Evolutionary conservation across 768 basidiomycete genomes (phyloP).

Genomic region (Suillus alpinus): DNA sequence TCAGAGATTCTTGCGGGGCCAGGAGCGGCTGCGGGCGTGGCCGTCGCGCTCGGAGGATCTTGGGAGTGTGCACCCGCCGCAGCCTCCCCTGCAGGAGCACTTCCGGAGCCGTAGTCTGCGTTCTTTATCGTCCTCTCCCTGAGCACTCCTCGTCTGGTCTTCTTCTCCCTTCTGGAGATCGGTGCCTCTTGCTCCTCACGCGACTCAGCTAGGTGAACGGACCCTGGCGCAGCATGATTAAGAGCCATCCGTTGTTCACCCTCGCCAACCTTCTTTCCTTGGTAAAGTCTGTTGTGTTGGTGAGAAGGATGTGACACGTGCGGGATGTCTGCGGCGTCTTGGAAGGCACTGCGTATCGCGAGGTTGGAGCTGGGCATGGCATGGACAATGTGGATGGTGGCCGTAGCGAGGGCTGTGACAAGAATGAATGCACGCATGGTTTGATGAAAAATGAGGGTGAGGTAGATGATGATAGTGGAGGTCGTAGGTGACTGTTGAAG

Average conservation of each 20-base stretch:
- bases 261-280: neutral
- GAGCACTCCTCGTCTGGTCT: neutral
- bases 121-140: constrained; percentile 18
- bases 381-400: constrained; percentile 12
- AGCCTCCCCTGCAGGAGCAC: neutral
- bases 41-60: constrained; percentile 8
- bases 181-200: neutral
- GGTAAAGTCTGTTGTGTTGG: constrained; percentile 25
- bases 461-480: neutral
- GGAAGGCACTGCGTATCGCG: constrained; percentile 10
- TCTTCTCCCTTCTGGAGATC: neutral
- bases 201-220: neutral
- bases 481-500: neutral
- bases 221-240: neutral
- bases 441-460: constrained; percentile 1
- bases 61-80: constrained; percentile 6
- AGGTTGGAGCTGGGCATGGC: constrained; percentile 26
- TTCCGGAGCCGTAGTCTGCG: constrained; percentile 28
- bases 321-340: constrained; percentile 18
- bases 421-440: constrained; percentile 25
- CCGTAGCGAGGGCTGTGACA: constrained; percentile 22
- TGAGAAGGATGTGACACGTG: constrained; percentile 29
- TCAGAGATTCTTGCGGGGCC: constrained; percentile 7
- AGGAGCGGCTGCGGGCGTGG: constrained; percentile 11
- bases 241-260: neutral